These are phyloP conservation scores for Podospora tetraspora DNA, from an alignment of 495 filamentous ascomycete genomes.

Conservation along the genomic window DNA sequence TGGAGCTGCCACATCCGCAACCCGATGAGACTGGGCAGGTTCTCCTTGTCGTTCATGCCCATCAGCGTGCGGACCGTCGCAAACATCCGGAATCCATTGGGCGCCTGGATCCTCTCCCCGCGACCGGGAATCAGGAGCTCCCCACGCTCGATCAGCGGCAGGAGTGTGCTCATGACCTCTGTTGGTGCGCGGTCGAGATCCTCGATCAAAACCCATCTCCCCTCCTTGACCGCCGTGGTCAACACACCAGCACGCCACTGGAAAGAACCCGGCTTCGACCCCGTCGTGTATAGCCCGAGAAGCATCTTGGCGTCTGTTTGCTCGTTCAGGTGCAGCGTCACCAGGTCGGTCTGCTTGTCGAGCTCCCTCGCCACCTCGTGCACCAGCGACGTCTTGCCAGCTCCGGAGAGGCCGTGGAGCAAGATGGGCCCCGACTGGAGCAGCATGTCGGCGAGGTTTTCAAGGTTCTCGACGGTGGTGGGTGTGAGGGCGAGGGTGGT, in stretches of 20 bases:
- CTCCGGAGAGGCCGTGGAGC: constrained; percentile 75
- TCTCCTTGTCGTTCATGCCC: constrained; percentile 66
- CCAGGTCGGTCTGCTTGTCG: constrained; percentile 66
- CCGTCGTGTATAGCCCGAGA: constrained; percentile 87
- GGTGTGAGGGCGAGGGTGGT: constrained; percentile 64
- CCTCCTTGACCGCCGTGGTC: constrained; percentile 87
- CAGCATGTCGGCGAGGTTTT: constrained; percentile 59
- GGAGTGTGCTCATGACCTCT: constrained; percentile 83
- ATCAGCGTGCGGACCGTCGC: constrained; percentile 78
- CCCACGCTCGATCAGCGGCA: constrained; percentile 83
- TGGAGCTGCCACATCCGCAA: constrained; percentile 76
- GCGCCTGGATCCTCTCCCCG: constrained; percentile 76
- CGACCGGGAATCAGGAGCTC: constrained; percentile 83
- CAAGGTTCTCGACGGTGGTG: constrained; percentile 66
- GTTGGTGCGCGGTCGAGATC: constrained; percentile 94
- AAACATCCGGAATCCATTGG: constrained; percentile 80
- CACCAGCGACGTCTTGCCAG: constrained; percentile 84
- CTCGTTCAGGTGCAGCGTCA: constrained; percentile 92
- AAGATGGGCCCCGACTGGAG: constrained; percentile 64
- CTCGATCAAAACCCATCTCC: constrained; percentile 93
- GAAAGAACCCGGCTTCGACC: constrained; percentile 78
- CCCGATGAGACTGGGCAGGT: constrained; percentile 58
- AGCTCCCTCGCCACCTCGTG: constrained; percentile 74
- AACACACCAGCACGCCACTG: constrained; percentile 90
- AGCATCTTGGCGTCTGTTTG: constrained; percentile 96